These are phyloP conservation scores for Ensete ventricosum DNA, from an alignment of 176 grass and related monocot species.

Conservation along the genomic window DNA sequence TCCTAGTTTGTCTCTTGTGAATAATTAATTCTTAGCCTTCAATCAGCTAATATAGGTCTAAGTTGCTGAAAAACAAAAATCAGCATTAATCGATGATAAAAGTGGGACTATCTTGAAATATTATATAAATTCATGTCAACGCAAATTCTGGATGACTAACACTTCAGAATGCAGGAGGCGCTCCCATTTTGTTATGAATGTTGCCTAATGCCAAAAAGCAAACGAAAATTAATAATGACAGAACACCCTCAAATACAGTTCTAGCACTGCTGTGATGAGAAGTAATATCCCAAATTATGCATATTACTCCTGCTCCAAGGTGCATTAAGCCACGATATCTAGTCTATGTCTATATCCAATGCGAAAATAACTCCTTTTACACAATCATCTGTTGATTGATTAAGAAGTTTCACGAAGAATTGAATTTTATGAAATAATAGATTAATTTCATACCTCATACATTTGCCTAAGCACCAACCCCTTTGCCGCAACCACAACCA, in stretches of 20 bases:
- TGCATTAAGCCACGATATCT: not conserved
- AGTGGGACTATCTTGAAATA: too few relatives aligned
- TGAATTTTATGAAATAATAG: not conserved
- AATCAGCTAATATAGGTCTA: too few relatives aligned
- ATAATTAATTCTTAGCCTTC: too few relatives aligned
- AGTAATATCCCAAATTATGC: not conserved
- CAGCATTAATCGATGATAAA: too few relatives aligned
- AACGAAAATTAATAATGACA: not conserved
- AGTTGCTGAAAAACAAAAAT: too few relatives aligned
- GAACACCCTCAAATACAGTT: not conserved
- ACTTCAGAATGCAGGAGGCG: not conserved
- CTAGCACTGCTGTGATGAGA: not conserved
- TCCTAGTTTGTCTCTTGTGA: too few relatives aligned
- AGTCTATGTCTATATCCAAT: not conserved
- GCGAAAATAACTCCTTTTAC: too few relatives aligned
- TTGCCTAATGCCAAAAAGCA: not conserved
- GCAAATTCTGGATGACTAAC: not conserved
- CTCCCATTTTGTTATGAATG: too few relatives aligned
- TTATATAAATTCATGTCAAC: not conserved
- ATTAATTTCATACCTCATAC: conserved; percentile 11
- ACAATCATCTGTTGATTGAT: not conserved
- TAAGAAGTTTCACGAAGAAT: not conserved
- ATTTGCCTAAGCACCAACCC: conserved; percentile 1
- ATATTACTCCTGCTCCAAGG: not conserved
- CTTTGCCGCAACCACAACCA: not conserved